phyloP scores from a whole-genome alignment of 176 grass and related monocot genomes.

The Hyparrhenia diplandra region DNA sequence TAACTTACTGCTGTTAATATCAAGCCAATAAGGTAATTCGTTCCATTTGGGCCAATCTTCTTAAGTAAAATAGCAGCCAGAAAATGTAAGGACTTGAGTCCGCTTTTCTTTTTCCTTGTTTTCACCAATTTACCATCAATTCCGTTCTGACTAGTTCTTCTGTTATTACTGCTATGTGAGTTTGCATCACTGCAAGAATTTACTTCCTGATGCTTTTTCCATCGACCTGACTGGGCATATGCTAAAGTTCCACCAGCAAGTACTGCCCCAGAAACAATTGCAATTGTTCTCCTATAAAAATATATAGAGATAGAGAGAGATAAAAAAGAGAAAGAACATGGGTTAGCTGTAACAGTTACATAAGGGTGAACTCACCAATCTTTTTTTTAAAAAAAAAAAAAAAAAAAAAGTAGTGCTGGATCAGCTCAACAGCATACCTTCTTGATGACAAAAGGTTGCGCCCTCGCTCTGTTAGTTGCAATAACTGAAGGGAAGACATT shows the following conservation, averaged over 20 bases:
- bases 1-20: constrained; percentile 65
- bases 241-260: constrained; percentile 80
- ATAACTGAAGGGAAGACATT: constrained; percentile 88
- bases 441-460: constrained; percentile 68
- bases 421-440: constrained; percentile 41
- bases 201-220: constrained; percentile 22
- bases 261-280: constrained; percentile 65
- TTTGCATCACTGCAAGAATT: constrained; percentile 31
- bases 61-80: constrained; percentile 84
- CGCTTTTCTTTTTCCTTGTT: constrained; percentile 46
- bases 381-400: too few relatives aligned
- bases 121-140: constrained; percentile 45
- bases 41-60: constrained; percentile 66
- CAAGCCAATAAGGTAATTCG: constrained; percentile 66
- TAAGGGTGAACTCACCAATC: not conserved
- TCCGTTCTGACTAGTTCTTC: constrained; percentile 47
- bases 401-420: not conserved
- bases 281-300: constrained; percentile 55
- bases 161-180: constrained; percentile 12
- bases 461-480: constrained; percentile 70
- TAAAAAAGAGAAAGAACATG: not conserved
- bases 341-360: not conserved
- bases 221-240: constrained; percentile 47
- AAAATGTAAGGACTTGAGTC: constrained; percentile 80
- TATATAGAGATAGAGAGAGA: not conserved